Percentiles rank a stretch among this genome's conserved stretches.
Conservation (phyloP, 371 early-diverging fungal species). For the Funneliformis caledonium region DNA sequence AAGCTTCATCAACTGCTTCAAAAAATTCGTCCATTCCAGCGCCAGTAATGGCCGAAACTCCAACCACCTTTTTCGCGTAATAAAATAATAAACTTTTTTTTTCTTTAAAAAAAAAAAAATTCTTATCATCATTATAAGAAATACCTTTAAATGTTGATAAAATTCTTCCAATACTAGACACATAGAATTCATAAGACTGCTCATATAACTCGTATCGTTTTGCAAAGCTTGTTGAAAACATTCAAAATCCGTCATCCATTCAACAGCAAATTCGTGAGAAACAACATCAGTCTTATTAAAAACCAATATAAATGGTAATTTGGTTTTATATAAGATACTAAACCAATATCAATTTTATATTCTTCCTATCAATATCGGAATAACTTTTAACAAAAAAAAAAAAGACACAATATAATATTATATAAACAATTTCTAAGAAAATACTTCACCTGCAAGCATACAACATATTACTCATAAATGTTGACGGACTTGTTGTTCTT, state of each 20-base stretch:
- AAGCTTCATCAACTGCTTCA: conserved; percentile 81
- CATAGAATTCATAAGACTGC: conserved; percentile 92
- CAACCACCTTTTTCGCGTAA: conserved; percentile 60
- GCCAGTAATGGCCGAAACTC: conserved; percentile 95
- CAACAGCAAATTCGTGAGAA: conserved; percentile 83
- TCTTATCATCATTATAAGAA: neutral
- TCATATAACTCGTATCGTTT: conserved; percentile 85
- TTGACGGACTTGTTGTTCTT: conserved; percentile 89
- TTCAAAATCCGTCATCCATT: conserved; percentile 98
- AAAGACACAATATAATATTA: neutral
- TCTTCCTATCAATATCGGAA: neutral
- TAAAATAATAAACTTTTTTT: conserved; percentile 5
- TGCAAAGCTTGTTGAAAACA: conserved; percentile 87
- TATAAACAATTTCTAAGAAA: neutral
- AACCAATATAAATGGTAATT: conserved; percentile 91
- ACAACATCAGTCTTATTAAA: conserved; percentile 99
- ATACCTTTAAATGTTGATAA: conserved; percentile 82
- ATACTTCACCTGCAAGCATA: conserved; percentile 84
- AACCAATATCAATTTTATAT: conserved; percentile 28
- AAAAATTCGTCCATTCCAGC: conserved; percentile 94
- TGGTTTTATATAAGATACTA: conserved; percentile 94
- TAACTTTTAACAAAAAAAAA: neutral
- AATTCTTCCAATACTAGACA: conserved; percentile 98
- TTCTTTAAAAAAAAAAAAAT: neutral
- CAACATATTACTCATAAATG: conserved; percentile 99